Evolutionary conservation across 192 early-diverging fungal genomes (phyloP), one percentile per base, ranked within the genome.

Genomic region (Backusella tuberculispora): DNA sequence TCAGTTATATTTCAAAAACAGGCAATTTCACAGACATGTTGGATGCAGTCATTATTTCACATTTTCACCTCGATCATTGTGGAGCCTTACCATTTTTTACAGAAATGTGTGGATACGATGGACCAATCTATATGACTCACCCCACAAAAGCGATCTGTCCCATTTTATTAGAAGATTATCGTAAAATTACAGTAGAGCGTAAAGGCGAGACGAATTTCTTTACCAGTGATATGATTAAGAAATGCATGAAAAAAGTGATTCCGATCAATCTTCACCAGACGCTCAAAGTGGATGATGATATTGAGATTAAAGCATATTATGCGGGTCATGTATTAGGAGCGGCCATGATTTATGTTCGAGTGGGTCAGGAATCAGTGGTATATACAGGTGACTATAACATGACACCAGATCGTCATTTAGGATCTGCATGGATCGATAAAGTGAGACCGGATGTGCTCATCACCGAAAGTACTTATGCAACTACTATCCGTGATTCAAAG

Each of bases 31-130:
- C 92, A 43, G 88, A 87, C 21, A 86, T 90, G 63, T 82, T 99
- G 48, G 98, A 99, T 86, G 91, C 90, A 72, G 90, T 99, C 17
- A 93, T 99, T 69, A 95, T 99, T 26, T 93, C 91, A 43, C 98
- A 99, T 79, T 99, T 99, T 76, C 98, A 99, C 76, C 88, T 99
- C 63, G 98, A 99, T 87, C 98, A 99, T 84, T 98, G 98, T 79
- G 98, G 98, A 6, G 96, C 97, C 1, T 81, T 99, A 14, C 96
- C 98, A 0, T 94, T 93, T 78, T 97, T 99, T 75, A 98, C 96
- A 13, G 97, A 99, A 82, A 91, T 94, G 81, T 90, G 90, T 81
- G 96, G 96, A 2, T 99, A 97, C 81, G 89, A 93, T 66, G 98
- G 98, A 7, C 96, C 96, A 6, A 95, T 99, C 15, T 98, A 95